These are phyloP conservation scores for Fusarium subtropicale DNA, from an alignment of 2,329 filamentous ascomycete species.

Conservation along the genomic window DNA sequence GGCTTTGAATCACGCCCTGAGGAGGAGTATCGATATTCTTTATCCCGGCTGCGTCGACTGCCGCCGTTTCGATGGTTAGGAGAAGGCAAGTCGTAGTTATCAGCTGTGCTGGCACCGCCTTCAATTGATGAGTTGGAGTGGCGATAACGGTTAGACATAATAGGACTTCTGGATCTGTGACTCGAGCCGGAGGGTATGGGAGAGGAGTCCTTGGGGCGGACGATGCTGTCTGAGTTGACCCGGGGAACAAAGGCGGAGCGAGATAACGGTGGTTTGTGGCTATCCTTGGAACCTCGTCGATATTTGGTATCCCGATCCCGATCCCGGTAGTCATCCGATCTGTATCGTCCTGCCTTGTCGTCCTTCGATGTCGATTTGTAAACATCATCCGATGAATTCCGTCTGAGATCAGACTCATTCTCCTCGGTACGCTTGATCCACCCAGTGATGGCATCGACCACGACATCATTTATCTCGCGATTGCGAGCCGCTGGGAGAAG, in stretches of 20 bases:
- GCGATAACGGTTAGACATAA: slow-evolving; percentile 38
- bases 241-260: slow-evolving; percentile 34
- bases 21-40: slow-evolving; percentile 48
- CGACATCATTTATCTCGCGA: slow-evolving; percentile 65
- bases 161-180: slow-evolving; percentile 38
- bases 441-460: slow-evolving; percentile 69
- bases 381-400: slow-evolving; percentile 29
- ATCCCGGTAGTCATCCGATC: slow-evolving; percentile 36
- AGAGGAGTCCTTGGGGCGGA: slow-evolving; percentile 31
- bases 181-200: slow-evolving; percentile 19
- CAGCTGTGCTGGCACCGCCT: slow-evolving; percentile 13
- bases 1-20: slow-evolving; percentile 42
- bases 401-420: slow-evolving; percentile 25
- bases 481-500: slow-evolving; percentile 74
- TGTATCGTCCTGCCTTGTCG: slow-evolving; percentile 28
- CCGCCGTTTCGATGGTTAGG: slow-evolving; percentile 20
- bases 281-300: slow-evolving; percentile 34
- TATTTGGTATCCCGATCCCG: slow-evolving; percentile 32
- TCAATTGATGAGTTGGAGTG: slow-evolving; percentile 33
- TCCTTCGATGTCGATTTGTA: slow-evolving; percentile 30
- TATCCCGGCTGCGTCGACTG: slow-evolving; percentile 41
- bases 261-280: slow-evolving; percentile 31
- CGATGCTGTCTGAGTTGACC: slow-evolving; percentile 32
- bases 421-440: slow-evolving; percentile 48
- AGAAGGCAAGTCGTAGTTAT: slow-evolving; percentile 31